Base-by-base conservation (phyloP, 805 yeast species). In the Candida nemodendra region DNA sequence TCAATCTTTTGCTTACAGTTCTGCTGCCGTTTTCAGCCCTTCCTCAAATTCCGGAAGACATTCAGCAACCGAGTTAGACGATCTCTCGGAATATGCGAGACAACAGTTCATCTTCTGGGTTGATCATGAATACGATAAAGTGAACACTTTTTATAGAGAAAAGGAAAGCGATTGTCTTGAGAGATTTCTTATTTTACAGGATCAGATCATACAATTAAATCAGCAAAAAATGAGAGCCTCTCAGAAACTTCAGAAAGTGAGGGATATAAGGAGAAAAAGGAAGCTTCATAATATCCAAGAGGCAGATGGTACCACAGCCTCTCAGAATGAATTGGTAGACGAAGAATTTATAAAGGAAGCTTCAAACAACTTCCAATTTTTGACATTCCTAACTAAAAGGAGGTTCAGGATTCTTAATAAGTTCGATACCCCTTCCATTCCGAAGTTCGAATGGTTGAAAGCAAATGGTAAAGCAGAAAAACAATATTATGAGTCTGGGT, bases 91-190 rank as follows among this genome's bases (percentile, higher is more conserved):
- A 18, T 62, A 64, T n/a, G 72, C 68, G 9, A 69, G 66, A 30
- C 45, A 56, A 4, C 74, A 72, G 36, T 88, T 87, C 46, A 45
- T 71, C n/a, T 56, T 50, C 2, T 87, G 95, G 95, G 69, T 87
- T 4, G 82, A 84, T 38, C 36, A 49, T 0, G 83, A 87, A 56
- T 64, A 81, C 18, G 45, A 36, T 4, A 83, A 79, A 56, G 81
- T 86, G 7, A 79, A 84, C 26, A 32, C 23, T 0, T 87, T 87
- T 52, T 87, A 74, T 56, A 65, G 57, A 30, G 76, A 71, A 21
- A 77, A 72, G 47, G 95, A 85, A 50, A 65, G 68, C 19, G 82
- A 76, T 17, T 78, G 76, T 1, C 68, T 77, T 30, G 76, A 75
- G 39, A 66, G 91, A 40, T 81, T 73, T 47, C 57, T 78, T 9